A percentile compares a stretch with the other conserved stretches of the same genome.
Evolutionary conservation across 2,329 filamentous ascomycete genomes (phyloP).

Genomic region (Magnaporthales sp.): DNA sequence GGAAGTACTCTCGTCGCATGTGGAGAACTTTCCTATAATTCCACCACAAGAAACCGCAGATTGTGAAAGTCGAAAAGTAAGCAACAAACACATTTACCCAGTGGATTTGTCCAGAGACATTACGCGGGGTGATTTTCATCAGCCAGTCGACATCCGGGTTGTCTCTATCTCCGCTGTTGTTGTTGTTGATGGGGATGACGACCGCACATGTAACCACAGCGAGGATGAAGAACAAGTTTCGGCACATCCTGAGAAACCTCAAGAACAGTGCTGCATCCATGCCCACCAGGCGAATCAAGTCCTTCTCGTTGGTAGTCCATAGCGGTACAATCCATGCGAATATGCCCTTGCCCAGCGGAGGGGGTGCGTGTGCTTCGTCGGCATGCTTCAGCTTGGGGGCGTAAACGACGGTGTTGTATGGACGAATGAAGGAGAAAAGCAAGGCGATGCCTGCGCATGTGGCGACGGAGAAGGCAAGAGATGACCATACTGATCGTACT

Average conservation of each 20-base stretch:
- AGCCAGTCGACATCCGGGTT: slow-evolving; percentile 34
- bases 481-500: slow-evolving; percentile 62
- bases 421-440: slow-evolving; percentile 80
- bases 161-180: slow-evolving; percentile 30
- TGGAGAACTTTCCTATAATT: slow-evolving; percentile 71
- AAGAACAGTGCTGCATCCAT: slow-evolving; percentile 89
- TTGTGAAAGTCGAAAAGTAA: slow-evolving; percentile 62
- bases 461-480: slow-evolving; percentile 70
- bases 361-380: slow-evolving; percentile 82
- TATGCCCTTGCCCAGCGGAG: slow-evolving; percentile 74
- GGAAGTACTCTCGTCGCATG: slow-evolving; percentile 71
- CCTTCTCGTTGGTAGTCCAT: slow-evolving; percentile 65
- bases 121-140: slow-evolving; percentile 47
- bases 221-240: slow-evolving; percentile 75
- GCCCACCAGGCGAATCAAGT: slow-evolving; percentile 73
- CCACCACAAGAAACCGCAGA: slow-evolving; percentile 78
- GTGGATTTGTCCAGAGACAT: slow-evolving; percentile 40
- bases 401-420: slow-evolving; percentile 87
- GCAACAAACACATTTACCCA: slow-evolving; percentile 53
- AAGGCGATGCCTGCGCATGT: slow-evolving; percentile 67
- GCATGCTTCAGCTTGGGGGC: slow-evolving; percentile 89
- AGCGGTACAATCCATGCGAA: slow-evolving; percentile 82
- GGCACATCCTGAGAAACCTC: slow-evolving; percentile 81
- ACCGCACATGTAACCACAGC: slow-evolving; percentile 66
- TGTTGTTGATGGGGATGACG: slow-evolving; percentile 72